Evolutionary conservation across 176 grass and related monocot genomes (phyloP).

Genomic region (Microstegium vimineum): DNA sequence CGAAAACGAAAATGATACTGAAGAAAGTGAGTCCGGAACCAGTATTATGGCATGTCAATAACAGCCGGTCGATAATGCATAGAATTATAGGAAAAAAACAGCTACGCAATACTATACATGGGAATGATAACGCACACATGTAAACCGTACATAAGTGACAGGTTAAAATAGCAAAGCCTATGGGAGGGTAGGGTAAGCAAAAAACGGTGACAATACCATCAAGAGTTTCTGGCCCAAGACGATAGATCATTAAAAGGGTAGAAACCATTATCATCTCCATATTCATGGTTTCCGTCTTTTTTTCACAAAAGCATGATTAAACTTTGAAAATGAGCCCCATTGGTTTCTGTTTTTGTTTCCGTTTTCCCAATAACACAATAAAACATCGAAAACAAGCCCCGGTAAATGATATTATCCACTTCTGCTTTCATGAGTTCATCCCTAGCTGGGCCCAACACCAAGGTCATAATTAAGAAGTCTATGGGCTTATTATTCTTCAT

Average conservation of each 20-base stretch:
- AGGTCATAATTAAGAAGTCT: neutral
- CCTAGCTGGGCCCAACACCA: neutral
- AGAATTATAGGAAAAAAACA: neutral
- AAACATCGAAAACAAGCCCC: neutral
- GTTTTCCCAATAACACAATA: neutral
- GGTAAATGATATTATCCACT: neutral
- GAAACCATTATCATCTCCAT: neutral
- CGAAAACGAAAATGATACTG: neutral
- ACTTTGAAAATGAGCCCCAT: neutral
- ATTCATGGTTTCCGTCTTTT: neutral
- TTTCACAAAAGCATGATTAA: neutral
- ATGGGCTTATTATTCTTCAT: neutral
- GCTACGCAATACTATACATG: neutral
- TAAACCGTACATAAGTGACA: neutral
- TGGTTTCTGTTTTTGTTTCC: neutral
- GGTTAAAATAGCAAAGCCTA: neutral
- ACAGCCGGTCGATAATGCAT: neutral
- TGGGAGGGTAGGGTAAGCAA: neutral
- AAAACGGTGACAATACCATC: neutral
- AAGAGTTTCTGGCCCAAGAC: neutral
- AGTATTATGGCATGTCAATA: neutral
- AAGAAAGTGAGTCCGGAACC: neutral
- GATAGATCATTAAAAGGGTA: neutral
- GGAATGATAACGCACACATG: neutral
- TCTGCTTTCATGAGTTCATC: neutral